These are phyloP conservation scores for Acorus gramineus DNA, from an alignment of 106 monocot genomes.

Conservation along the genomic window DNA sequence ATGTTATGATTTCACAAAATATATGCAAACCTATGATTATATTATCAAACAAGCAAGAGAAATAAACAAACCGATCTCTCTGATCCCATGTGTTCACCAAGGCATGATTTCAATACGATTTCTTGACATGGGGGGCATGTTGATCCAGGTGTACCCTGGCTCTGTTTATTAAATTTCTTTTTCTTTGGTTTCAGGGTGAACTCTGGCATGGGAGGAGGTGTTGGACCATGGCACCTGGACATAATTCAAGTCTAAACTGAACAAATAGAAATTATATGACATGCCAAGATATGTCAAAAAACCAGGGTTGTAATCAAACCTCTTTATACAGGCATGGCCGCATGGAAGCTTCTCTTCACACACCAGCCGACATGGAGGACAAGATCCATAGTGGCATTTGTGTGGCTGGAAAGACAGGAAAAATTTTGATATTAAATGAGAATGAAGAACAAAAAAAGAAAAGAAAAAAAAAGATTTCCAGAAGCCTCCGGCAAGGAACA, in stretches of 20 bases:
- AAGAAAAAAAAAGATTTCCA: background rate
- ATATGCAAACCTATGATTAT: no score
- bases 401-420: constrained; percentile 42
- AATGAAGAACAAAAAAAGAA: background rate
- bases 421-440: background rate
- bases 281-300: background rate
- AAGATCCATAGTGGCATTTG: constrained; percentile 97
- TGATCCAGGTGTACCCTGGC: constrained; percentile 56
- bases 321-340: constrained; percentile 82
- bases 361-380: constrained; percentile 72
- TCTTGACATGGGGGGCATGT: constrained; percentile 80
- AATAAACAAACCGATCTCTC: constrained; percentile 57
- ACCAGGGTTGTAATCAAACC: constrained; percentile 22
- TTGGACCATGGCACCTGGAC: constrained; percentile 80
- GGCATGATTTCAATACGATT: constrained; percentile 56
- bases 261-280: background rate
- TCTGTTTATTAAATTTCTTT: constrained; percentile 40
- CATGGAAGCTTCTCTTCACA: constrained; percentile 64
- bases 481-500: no score
- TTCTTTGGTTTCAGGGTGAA: constrained; percentile 82
- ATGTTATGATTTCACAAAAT: background rate
- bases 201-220: constrained; percentile 81
- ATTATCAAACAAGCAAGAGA: background rate
- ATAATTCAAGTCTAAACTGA: background rate
- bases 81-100: constrained; percentile 71